A percentile compares a stretch with the other conserved stretches of the same genome.
Evolutionary conservation across 2,329 filamentous ascomycete species (phyloP).

Genomic region (Fusarium poae): DNA sequence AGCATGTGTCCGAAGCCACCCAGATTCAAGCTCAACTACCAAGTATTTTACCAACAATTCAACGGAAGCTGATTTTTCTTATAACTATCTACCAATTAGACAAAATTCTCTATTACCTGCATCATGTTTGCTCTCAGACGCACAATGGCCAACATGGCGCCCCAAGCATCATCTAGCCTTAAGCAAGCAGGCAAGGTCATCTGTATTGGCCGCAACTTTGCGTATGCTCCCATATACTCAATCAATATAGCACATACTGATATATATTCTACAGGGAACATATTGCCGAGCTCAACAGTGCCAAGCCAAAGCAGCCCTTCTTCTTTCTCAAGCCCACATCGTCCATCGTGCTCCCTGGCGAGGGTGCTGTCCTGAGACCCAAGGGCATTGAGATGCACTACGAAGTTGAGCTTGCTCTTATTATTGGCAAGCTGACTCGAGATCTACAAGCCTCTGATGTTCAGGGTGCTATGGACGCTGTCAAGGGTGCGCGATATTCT

Average conservation of each 20-base stretch:
- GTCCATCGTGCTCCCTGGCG: slow-evolving; percentile 82
- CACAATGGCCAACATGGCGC: slow-evolving; percentile 56
- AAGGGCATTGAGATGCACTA: slow-evolving; percentile 89
- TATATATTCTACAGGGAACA: slow-evolving; percentile 74
- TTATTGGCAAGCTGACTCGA: slow-evolving; percentile 84
- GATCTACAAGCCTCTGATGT: slow-evolving; percentile 82
- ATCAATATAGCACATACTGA: slow-evolving; percentile 24
- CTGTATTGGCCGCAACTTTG: slow-evolving; percentile 97
- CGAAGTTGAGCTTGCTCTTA: slow-evolving; percentile 91
- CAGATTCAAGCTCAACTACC: slow-evolving; percentile 6
- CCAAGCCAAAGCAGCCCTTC: slow-evolving; percentile 92
- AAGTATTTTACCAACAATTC: slow-evolving; percentile 12
- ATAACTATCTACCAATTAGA: neutral
- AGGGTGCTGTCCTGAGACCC: slow-evolving; percentile 85
- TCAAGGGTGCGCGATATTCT: slow-evolving; percentile 71
- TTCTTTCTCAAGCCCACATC: slow-evolving; percentile 98
- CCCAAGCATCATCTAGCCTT: slow-evolving; percentile 59
- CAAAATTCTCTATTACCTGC: neutral
- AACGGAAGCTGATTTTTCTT: neutral
- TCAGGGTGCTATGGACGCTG: slow-evolving; percentile 81
- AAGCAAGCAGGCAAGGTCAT: slow-evolving; percentile 79
- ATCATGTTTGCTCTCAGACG: slow-evolving; percentile 56
- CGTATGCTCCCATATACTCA: slow-evolving; percentile 66
- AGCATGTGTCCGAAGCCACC: slow-evolving; percentile 39
- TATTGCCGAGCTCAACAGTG: slow-evolving; percentile 90